Percentiles rank a stretch among this genome's conserved stretches.
Conservation (phyloP, 2,329 filamentous ascomycete species). For the Ceratocystis eucalypticola region DNA sequence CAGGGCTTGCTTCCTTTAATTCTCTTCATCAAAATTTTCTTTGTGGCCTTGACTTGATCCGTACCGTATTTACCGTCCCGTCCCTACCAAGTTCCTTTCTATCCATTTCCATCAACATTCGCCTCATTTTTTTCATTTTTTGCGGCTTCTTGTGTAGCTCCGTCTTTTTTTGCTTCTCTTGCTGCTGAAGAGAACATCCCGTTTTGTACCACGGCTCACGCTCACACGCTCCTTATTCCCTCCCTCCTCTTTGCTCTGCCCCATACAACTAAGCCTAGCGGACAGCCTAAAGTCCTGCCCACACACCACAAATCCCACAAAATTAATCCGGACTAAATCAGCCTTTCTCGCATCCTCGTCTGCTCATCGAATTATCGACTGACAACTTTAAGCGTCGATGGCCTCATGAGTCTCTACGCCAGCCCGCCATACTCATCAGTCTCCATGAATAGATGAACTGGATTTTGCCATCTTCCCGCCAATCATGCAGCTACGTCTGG, state of each 20-base stretch:
- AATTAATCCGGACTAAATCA: constrained; percentile 1
- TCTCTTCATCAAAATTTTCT: constrained; percentile 4
- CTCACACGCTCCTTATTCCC: not conserved
- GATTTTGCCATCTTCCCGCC: constrained; percentile 11
- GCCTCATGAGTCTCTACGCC: constrained; percentile 18
- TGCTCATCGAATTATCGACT: not conserved
- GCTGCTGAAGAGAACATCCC: not conserved
- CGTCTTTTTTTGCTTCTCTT: not conserved
- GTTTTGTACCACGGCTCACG: not conserved
- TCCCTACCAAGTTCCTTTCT: not conserved
- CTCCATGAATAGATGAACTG: constrained; percentile 18
- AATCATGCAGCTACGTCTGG: constrained; percentile 19
- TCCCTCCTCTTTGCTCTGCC: not conserved
- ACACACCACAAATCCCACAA: constrained; percentile 3
- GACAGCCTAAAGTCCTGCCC: not conserved
- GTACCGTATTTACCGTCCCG: not conserved
- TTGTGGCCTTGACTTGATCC: constrained; percentile 3
- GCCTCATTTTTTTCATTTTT: not conserved
- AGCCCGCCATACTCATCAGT: constrained; percentile 10
- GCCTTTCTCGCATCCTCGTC: not conserved
- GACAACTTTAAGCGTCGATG: constrained; percentile 16
- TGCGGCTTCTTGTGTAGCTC: too few species aligned
- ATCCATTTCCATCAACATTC: not conserved
- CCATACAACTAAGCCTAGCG: not conserved
- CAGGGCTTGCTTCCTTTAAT: constrained; percentile 5